These are phyloP conservation scores for Cercospora citrullina DNA, from an alignment of 2,329 filamentous ascomycete species.

Conservation along the genomic window DNA sequence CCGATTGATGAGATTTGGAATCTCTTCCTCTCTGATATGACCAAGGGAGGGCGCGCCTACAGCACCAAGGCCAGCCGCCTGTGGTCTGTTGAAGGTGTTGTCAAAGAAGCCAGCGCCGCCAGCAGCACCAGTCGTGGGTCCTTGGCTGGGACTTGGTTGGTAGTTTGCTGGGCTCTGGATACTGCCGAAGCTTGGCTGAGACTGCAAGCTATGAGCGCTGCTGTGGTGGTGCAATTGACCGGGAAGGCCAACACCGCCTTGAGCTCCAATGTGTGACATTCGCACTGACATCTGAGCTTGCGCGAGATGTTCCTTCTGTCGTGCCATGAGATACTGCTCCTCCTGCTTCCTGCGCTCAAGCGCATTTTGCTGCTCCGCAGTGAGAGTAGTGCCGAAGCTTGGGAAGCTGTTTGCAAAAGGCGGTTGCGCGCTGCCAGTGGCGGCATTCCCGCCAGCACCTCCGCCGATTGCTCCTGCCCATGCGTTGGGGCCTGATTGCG, in stretches of 20 bases:
- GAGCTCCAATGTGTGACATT: constrained; percentile 59
- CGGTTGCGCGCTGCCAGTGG: constrained; percentile 55
- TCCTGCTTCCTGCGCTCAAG: constrained; percentile 95
- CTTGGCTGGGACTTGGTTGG: constrained; percentile 60
- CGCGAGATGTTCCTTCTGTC: constrained; percentile 89
- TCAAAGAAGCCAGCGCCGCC: constrained; percentile 66
- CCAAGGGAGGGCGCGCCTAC: constrained; percentile 49
- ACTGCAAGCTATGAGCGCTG: constrained; percentile 92
- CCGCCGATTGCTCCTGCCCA: constrained; percentile 42
- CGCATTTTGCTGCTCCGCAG: constrained; percentile 96
- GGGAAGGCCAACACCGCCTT: constrained; percentile 43
- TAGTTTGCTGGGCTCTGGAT: constrained; percentile 76
- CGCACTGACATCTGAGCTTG: constrained; percentile 78
- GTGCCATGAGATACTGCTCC: constrained; percentile 94
- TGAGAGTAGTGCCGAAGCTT: constrained; percentile 92
- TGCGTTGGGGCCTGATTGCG: constrained; percentile 45
- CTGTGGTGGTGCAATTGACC: constrained; percentile 83
- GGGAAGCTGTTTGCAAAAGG: constrained; percentile 93
- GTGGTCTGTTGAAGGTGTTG: constrained; percentile 47
- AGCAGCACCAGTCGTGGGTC: constrained; percentile 31
- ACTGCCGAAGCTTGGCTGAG: constrained; percentile 93
- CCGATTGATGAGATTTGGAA: constrained; percentile 64
- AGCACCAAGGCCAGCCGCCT: constrained; percentile 46
- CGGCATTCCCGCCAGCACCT: constrained; percentile 7
- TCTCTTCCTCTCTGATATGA: constrained; percentile 67